phyloP scores from a whole-genome alignment of 495 filamentous ascomycete genomes.

The Parachaetomium inaequale region DNA sequence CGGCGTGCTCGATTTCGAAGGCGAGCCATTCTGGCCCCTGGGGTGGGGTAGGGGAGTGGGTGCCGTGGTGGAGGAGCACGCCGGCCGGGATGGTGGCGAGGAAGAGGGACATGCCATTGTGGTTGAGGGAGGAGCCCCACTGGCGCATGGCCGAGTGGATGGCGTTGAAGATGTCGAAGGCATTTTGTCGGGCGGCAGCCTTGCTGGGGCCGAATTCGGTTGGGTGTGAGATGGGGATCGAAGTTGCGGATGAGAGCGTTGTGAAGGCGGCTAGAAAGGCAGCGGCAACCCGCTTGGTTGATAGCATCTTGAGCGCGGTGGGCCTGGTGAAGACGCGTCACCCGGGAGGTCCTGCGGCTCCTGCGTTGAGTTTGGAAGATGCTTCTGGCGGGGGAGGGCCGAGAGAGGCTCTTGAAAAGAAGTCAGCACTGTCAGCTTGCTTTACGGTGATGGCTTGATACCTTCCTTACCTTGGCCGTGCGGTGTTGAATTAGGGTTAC shows the following conservation, averaged over 20 bases:
- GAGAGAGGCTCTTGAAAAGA: too few species aligned
- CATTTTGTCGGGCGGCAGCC: constrained; percentile 42
- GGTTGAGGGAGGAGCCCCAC: constrained; percentile 64
- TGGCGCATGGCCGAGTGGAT: constrained; percentile 60
- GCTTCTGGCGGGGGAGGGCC: too few species aligned
- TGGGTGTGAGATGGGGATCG: not conserved
- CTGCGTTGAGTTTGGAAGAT: too few species aligned
- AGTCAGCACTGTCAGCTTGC: too few species aligned
- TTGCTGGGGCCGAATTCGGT: constrained; percentile 23
- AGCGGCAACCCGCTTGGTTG: not conserved
- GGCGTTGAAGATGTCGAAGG: constrained; percentile 63
- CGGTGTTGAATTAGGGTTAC: too few species aligned
- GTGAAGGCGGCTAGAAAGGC: not conserved
- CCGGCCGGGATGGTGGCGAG: constrained; percentile 54
- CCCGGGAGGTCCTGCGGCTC: too few species aligned
- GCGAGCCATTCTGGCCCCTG: constrained; percentile 62
- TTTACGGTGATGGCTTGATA: too few species aligned
- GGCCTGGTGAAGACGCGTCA: not conserved
- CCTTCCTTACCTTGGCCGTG: too few species aligned
- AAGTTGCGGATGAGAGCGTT: not conserved
- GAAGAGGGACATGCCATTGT: constrained; percentile 68
- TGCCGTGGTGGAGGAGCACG: constrained; percentile 63
- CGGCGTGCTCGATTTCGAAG: constrained; percentile 65
- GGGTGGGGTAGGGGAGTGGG: constrained; percentile 35
- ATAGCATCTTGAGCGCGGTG: too few species aligned